Evolutionary conservation across 2,329 filamentous ascomycete genomes (phyloP), one percentile per base, ranked within the genome.

Genomic region (Fusarium sp.): DNA sequence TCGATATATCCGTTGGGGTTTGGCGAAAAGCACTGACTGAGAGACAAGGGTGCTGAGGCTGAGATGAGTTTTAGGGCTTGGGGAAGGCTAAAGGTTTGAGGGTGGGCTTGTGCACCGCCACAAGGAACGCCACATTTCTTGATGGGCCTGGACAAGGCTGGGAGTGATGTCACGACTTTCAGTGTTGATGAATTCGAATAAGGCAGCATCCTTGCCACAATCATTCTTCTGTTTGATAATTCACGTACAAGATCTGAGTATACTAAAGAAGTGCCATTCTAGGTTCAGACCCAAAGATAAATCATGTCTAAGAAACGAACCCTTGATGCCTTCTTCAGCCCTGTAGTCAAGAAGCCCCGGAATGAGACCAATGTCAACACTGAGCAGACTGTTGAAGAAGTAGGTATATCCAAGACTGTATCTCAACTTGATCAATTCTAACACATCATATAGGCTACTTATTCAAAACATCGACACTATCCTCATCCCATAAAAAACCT

Each of bases 311-410:
- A 75, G 68, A 78, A 78, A 78, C 87, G 92, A 66, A 93, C 92
- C 0, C 85, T 95, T 1, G 91, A 94, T 70, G 83, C 88, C 13
- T 95, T 94, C 83, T 94, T 95, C 81, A 69, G 69, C 20, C 73
- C 78, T 18, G 50, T 67, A 16, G 56, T 76, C 24, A 82, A 82
- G 63, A 75, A 80, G 38, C 5, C 69, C 9, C 72, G 72, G 57
- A 72, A 73, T 16, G 62, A 75, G 40, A 27, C 22, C 29, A 45
- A 31, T 38, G 35, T 56, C 31, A 29, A 16, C 18, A 61, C 38
- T 27, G 67, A 74, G n/a, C 56, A 71, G 8, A 29, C 40, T 34
- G 24, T 45, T 57, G 50, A 62, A 58, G 27, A 68, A 27, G 72
- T 73, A 40, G 57, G 61, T 37, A n/a, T 16, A n/a, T 16, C 6